Conservation (phyloP, 768 basidiomycete genomes). For the Naganishia onofrii region DNA sequence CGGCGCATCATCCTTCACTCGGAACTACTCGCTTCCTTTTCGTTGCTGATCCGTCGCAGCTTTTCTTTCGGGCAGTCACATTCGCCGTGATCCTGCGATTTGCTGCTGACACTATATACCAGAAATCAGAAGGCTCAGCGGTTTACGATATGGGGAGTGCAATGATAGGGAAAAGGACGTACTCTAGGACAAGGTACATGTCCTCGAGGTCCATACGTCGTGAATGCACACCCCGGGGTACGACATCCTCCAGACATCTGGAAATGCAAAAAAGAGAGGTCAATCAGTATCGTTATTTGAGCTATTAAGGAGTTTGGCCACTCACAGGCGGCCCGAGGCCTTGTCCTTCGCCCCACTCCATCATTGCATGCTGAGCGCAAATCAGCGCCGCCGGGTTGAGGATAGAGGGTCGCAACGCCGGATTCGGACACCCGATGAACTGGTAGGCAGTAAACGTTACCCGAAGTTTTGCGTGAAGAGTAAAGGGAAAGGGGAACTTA, state of each 20-base stretch:
- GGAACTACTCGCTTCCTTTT: too few species aligned
- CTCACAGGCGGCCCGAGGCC: conserved; percentile 3
- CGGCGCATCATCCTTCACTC: too few species aligned
- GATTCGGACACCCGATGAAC: conserved; percentile 23
- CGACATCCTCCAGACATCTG: conserved; percentile 15
- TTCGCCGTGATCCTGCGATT: too few species aligned
- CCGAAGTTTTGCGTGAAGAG: neutral
- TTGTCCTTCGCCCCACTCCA: conserved; percentile 8
- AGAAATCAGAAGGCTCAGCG: too few species aligned
- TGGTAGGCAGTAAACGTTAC: neutral
- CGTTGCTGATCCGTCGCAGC: too few species aligned
- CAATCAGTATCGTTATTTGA: too few species aligned
- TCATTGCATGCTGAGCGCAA: conserved; percentile 15
- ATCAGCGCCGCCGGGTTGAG: conserved; percentile 4
- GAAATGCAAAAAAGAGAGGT: neutral
- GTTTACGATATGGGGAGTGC: too few species aligned
- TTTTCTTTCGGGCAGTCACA: too few species aligned
- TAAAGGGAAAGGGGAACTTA: neutral
- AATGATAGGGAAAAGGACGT: neutral
- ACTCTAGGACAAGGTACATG: conserved; percentile 21
- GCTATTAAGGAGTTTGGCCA: too few species aligned
- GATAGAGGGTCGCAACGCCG: conserved; percentile 12
- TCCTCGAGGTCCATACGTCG: conserved; percentile 3
- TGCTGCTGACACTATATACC: too few species aligned
- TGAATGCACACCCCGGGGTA: conserved; percentile 18